Evolutionary conservation across 805 yeast species (phyloP).

Genomic region (Suhomyces sp.): DNA sequence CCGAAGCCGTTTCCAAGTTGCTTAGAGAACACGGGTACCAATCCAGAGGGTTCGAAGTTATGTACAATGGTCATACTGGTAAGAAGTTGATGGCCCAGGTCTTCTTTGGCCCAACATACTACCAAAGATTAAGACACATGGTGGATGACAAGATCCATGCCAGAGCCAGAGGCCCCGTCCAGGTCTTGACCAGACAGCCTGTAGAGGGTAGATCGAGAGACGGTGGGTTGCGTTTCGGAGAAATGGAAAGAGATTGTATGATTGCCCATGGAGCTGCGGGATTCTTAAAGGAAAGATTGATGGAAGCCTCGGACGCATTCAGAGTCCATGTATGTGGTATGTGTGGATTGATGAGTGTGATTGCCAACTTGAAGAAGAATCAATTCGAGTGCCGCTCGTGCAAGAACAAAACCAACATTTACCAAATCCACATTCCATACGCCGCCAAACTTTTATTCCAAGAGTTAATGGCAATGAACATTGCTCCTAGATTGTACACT

Average conservation of each 20-base stretch:
- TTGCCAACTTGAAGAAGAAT: slow-evolving; percentile 94
- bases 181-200: slow-evolving; percentile 96
- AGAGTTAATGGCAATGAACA: slow-evolving; percentile 99
- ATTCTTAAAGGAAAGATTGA: slow-evolving; percentile 92
- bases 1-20: slow-evolving; percentile 90
- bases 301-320: slow-evolving; percentile 99
- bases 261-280: slow-evolving; percentile 99
- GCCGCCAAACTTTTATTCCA: slow-evolving; percentile 98
- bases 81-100: slow-evolving; percentile 96
- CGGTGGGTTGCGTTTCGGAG: slow-evolving; percentile 99
- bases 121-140: slow-evolving; percentile 98
- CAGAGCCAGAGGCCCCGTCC: slow-evolving; percentile 98
- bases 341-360: slow-evolving; percentile 97
- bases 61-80: slow-evolving; percentile 99
- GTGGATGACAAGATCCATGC: slow-evolving; percentile 99
- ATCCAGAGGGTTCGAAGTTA: slow-evolving; percentile 96
- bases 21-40: slow-evolving; percentile 96
- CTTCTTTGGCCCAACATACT: slow-evolving; percentile 99
- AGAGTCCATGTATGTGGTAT: slow-evolving; percentile 97
- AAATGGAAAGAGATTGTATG: slow-evolving; percentile 99
- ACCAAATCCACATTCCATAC: slow-evolving; percentile 96
- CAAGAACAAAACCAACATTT: slow-evolving; percentile 96
- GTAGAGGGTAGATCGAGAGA: slow-evolving; percentile 99
- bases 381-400: slow-evolving; percentile 99
- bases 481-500: slow-evolving; percentile 95